Conservation (phyloP, 129 eudicot species). For the Gnaphalium uliginosum region DNA sequence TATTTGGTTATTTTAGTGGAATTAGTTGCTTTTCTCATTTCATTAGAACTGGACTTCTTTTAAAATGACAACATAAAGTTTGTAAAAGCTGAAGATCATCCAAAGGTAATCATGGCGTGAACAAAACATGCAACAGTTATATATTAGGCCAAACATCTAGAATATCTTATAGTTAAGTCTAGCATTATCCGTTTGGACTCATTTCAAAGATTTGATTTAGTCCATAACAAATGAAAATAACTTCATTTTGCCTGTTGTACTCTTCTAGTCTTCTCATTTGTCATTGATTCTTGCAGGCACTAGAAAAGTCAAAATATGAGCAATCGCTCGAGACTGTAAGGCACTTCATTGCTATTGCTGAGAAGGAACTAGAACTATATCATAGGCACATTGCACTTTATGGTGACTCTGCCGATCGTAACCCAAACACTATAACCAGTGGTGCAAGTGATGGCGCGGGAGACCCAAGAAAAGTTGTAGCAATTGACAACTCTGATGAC, state of each 20-base stretch:
- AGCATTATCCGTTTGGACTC: neutral
- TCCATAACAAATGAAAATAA: neutral
- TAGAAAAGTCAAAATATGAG: conserved; percentile 92
- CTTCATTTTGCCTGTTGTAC: neutral
- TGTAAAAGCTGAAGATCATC: no score
- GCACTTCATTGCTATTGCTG: conserved; percentile 73
- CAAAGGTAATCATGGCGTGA: neutral
- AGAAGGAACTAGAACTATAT: conserved; percentile 86
- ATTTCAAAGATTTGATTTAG: no score
- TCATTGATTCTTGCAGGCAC: conserved; percentile 53
- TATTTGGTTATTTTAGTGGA: neutral
- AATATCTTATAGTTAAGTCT: no score
- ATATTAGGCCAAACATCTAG: neutral
- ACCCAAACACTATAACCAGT: conserved; percentile 34
- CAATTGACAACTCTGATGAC: neutral
- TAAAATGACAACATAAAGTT: neutral
- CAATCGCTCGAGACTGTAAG: conserved; percentile 90
- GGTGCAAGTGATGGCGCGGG: conserved; percentile 28
- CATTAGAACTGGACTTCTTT: neutral
- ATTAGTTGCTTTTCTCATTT: neutral
- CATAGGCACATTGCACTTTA: conserved; percentile 80
- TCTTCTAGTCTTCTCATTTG: conserved; percentile 11
- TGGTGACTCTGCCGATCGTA: conserved; percentile 50
- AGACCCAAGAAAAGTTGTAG: conserved; percentile 18
- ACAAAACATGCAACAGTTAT: neutral